These are phyloP conservation scores for Ceratobasidium sp. DNA, from an alignment of 1,284 basidiomycete genomes.

Conservation along the genomic window DNA sequence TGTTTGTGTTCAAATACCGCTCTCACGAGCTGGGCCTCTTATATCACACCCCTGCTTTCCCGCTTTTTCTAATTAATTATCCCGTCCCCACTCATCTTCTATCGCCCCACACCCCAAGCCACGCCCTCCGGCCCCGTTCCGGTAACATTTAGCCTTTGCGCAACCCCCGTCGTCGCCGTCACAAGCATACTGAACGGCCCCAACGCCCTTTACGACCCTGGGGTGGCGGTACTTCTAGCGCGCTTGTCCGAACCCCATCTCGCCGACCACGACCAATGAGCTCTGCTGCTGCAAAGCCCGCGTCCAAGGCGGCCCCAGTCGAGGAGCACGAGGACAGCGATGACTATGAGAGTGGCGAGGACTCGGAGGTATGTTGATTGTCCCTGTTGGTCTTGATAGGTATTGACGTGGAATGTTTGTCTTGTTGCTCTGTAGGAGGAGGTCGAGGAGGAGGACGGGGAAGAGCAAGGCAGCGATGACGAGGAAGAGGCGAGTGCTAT, in stretches of 20 bases:
- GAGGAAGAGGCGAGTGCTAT: constrained; percentile 19
- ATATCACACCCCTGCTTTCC: not conserved
- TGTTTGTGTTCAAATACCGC: not conserved
- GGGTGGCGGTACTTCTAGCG: constrained; percentile 7
- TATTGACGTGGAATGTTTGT: not conserved
- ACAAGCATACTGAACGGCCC: not conserved
- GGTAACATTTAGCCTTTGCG: not conserved
- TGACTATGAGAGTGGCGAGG: constrained; percentile 26
- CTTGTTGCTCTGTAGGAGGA: constrained; percentile 3
- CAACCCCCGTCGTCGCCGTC: not conserved
- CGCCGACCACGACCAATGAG: not conserved
- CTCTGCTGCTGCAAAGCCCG: not conserved
- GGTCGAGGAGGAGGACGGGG: not conserved
- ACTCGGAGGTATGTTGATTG: constrained; percentile 15
- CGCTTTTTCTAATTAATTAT: constrained; percentile 13
- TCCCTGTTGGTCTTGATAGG: not conserved
- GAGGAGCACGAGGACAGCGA: constrained; percentile 24
- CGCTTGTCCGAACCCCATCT: constrained; percentile 4
- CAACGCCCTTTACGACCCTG: not conserved
- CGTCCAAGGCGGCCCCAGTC: constrained; percentile 1
- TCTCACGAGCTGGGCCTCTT: not conserved
- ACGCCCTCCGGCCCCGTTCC: constrained; percentile 2
- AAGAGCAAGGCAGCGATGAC: not conserved
- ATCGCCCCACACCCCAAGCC: not conserved
- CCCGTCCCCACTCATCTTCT: not conserved